Base-by-base conservation (phyloP, 2,329 filamentous ascomycete genomes). In the Knufia petricola region DNA sequence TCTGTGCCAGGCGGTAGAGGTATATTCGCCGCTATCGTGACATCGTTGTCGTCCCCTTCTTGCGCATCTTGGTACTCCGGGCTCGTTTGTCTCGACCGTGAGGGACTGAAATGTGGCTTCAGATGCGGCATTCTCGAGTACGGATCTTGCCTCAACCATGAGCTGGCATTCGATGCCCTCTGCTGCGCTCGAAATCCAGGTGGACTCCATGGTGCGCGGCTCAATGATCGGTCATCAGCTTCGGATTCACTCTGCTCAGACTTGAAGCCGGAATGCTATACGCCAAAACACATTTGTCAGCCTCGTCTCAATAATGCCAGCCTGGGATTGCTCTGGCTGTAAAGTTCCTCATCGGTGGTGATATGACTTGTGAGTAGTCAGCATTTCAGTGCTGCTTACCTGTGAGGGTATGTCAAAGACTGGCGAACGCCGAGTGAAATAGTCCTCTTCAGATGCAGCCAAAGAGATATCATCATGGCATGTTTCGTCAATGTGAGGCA, bases 241-340 rank as follows among this genome's bases (percentile, higher is more conserved):
- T 70, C 66, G 52, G 62, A 64, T 43, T 65, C 66, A 23, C 75
- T 73, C 13, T 50, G 52, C 34, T 66, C 63, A 37, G 71, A 81
- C 56, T 77, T 74, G 68, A 83, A 82, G 59, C 75, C 79, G 32
- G 79, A 83, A 63, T 81, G 78, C 55, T 78, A 26, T 28, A 37
- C 13, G 20, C 10, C 24, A 28, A 23, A 24, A 31, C 15, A n/a
- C 30, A 46, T n/a, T 4, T 13, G 30, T 46, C 31, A 46, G 43
- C 30, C 32, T 31, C 26, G 7, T 36, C 15, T 36, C 32, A 8
- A 6, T 36, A 6, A 36, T 36, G 32, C 9, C 15, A 6, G 19
- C 12, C 19, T 32, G 9, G 7, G 23, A 15, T 17, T 44, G 24
- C 28, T n/a, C 41, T 4, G 7, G 9, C 9, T n/a, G n/a, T n/a